Conservation (phyloP, 148 eudicot genomes). For the Amaranthus cruentus region DNA sequence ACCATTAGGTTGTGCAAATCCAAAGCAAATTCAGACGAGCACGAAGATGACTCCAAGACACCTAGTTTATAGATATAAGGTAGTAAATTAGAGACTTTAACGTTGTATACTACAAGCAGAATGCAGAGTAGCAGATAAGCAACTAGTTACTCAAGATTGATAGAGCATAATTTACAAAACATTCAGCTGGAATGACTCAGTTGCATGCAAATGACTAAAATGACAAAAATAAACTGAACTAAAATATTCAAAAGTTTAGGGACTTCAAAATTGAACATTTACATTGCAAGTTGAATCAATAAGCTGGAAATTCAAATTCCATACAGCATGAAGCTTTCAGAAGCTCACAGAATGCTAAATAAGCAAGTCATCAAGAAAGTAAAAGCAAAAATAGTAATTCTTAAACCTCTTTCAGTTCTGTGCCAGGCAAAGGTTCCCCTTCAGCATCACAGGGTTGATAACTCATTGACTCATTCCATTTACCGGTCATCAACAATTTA, state of each 20-base stretch:
- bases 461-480: slow-evolving; percentile 87
- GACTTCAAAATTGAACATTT: too few relatives aligned
- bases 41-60: slow-evolving; percentile 1
- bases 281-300: neutral
- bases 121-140: neutral
- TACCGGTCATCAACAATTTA: slow-evolving; percentile 88
- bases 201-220: neutral
- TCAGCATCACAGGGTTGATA: slow-evolving; percentile 93
- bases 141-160: neutral
- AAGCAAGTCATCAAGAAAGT: neutral
- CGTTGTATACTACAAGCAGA: too few relatives aligned
- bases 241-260: neutral
- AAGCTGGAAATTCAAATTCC: neutral
- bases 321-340: neutral
- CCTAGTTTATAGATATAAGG: neutral
- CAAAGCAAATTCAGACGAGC: neutral
- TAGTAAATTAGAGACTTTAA: too few relatives aligned
- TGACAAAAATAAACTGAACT: neutral
- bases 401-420: slow-evolving; percentile 80
- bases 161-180: neutral
- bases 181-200: neutral
- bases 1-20: neutral
- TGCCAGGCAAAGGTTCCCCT: slow-evolving; percentile 89
- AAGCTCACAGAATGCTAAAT: neutral
- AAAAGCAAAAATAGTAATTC: neutral